A percentile compares a stretch with the other conserved stretches of the same genome.
phyloP scores from a whole-genome alignment of 2,329 filamentous ascomycete species.

The Colletotrichum musicola region DNA sequence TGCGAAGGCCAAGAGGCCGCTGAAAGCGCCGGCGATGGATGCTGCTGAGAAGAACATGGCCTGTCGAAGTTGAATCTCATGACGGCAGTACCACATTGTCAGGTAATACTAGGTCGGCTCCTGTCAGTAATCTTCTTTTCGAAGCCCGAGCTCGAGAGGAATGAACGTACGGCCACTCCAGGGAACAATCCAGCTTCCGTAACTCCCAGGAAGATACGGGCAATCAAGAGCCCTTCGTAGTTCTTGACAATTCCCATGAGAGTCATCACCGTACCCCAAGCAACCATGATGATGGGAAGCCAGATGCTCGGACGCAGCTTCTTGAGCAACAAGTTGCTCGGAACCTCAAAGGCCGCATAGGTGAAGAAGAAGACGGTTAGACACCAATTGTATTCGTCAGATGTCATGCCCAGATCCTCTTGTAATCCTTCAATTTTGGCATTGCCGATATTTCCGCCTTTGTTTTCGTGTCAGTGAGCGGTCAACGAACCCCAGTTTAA shows the following conservation, averaged over 20 bases:
- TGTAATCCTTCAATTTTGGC: slow-evolving; percentile 73
- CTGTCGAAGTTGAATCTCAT: slow-evolving; percentile 66
- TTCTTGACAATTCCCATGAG: slow-evolving; percentile 66
- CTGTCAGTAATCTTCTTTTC: slow-evolving; percentile 6
- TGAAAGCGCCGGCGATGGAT: slow-evolving; percentile 82
- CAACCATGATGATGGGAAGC: slow-evolving; percentile 81
- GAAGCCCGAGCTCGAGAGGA: background rate
- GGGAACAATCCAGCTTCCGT: slow-evolving; percentile 76
- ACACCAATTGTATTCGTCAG: slow-evolving; percentile 78
- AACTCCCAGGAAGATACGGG: slow-evolving; percentile 72
- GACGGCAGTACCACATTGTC: slow-evolving; percentile 71
- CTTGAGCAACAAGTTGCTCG: slow-evolving; percentile 85
- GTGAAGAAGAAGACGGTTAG: slow-evolving; percentile 83
- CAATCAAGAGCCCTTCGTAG: slow-evolving; percentile 60
- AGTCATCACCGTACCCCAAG: slow-evolving; percentile 64
- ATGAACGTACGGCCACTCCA: slow-evolving; percentile 63
- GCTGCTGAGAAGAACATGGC: slow-evolving; percentile 88
- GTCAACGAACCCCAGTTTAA: accelerated
- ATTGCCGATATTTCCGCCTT: slow-evolving; percentile 73
- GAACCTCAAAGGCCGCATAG: slow-evolving; percentile 80
- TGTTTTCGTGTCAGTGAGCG: background rate
- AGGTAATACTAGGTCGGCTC: slow-evolving; percentile 58
- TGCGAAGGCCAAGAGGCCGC: slow-evolving; percentile 77
- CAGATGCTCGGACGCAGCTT: slow-evolving; percentile 79
- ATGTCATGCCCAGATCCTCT: slow-evolving; percentile 67